phyloP scores from a whole-genome alignment of 2,329 filamentous ascomycete genomes.

The Zasmidium cellare region DNA sequence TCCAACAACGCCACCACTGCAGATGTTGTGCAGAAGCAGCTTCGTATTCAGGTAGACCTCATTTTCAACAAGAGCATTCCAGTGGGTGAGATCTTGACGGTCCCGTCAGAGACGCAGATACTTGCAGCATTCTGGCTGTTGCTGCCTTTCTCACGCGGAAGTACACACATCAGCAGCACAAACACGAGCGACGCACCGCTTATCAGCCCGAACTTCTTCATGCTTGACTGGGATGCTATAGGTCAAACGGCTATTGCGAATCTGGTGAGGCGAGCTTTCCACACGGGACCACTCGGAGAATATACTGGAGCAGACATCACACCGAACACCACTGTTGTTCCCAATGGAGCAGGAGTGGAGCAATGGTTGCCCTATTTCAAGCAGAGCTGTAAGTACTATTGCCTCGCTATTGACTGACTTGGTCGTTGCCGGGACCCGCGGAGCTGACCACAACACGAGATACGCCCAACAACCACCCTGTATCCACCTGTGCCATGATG shows the following conservation, averaged over 20 bases:
- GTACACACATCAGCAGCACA: constrained; percentile 25
- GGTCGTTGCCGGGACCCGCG: background rate
- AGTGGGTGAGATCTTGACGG: constrained; percentile 3
- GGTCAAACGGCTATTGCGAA: constrained; percentile 17
- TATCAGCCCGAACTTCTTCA: constrained; percentile 33
- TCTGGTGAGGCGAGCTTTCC: constrained; percentile 23
- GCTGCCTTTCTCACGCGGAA: constrained; percentile 28
- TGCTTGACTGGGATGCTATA: constrained; percentile 26
- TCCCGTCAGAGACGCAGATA: constrained; percentile 1
- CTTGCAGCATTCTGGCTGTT: constrained; percentile 18
- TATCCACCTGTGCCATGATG: constrained; percentile 29
- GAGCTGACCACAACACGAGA: constrained; percentile 1
- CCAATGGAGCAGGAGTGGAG: constrained; percentile 7
- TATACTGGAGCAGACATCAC: constrained; percentile 30
- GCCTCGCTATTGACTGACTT: constrained; percentile 19
- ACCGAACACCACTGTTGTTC: constrained; percentile 19
- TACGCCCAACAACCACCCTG: constrained; percentile 16
- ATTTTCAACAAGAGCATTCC: constrained; percentile 14
- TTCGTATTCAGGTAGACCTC: constrained; percentile 1
- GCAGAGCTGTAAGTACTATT: constrained; percentile 1
- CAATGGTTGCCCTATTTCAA: constrained; percentile 13
- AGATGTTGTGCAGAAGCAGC: background rate
- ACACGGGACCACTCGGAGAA: constrained; percentile 21
- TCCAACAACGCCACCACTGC: constrained; percentile 17
- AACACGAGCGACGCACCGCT: constrained; percentile 24